Conservation (phyloP, 1,284 basidiomycete species). For the Apiotrichum brassicae region DNA sequence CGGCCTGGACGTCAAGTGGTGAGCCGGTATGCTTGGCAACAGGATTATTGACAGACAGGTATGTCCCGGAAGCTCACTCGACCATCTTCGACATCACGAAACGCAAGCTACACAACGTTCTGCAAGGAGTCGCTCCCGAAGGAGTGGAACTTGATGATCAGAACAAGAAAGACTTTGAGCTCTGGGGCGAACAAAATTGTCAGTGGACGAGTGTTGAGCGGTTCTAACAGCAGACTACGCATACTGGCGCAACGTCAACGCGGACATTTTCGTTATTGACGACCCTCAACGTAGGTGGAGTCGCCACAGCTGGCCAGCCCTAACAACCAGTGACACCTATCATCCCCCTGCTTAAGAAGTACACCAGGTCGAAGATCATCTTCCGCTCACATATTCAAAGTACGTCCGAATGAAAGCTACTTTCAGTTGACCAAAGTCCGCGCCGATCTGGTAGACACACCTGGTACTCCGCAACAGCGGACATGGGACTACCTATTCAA, state of each 20-base stretch:
- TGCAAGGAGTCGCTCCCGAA: slow-evolving; percentile 64
- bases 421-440: slow-evolving; percentile 23
- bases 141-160: slow-evolving; percentile 66
- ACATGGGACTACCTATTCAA: slow-evolving; percentile 88
- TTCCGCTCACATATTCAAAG: slow-evolving; percentile 90
- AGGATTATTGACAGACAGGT: slow-evolving; percentile 51
- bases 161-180: slow-evolving; percentile 63
- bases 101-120: slow-evolving; percentile 58
- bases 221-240: slow-evolving; percentile 49
- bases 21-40: slow-evolving; percentile 24
- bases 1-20: slow-evolving; percentile 73
- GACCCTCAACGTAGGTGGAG: slow-evolving; percentile 47
- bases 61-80: slow-evolving; percentile 71
- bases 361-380: slow-evolving; percentile 70
- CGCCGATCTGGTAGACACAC: slow-evolving; percentile 35
- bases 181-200: slow-evolving; percentile 67
- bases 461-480: slow-evolving; percentile 65
- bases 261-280: slow-evolving; percentile 61
- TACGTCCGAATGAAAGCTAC: slow-evolving; percentile 40
- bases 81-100: slow-evolving; percentile 82
- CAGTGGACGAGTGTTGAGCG: slow-evolving; percentile 2
- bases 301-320: background rate
- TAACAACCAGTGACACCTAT: slow-evolving; percentile 54
- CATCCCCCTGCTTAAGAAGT: slow-evolving; percentile 75
- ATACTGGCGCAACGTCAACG: slow-evolving; percentile 61